Base-by-base conservation (phyloP, 176 grass and related monocot genomes). In the Triticum monococcum region DNA sequence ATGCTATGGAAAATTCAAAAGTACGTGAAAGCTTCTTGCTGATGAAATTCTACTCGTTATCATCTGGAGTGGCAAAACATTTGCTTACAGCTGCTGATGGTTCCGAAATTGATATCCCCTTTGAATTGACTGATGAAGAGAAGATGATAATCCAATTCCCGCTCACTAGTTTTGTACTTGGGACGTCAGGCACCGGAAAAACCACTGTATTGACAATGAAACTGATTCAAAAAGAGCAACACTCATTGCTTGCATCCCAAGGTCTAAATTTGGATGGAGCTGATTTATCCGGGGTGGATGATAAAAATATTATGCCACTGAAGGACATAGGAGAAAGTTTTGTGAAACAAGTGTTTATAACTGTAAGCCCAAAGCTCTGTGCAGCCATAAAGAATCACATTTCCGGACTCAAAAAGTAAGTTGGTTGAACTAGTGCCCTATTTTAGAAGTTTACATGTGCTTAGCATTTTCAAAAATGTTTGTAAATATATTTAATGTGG, bases 11-110 rank as follows among this genome's bases (percentile, higher is more conserved):
- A 54, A 87, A 95, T 64, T 91, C 92, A 24, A 91, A 91, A 93
- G 95, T 97, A 68, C 91, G 64, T 8, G 92, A 97, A 57, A 97
- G 95, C 66, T 88, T 95, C 64, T 76, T 97, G 48, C 79, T 97
- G 31, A 93, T 97, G 95, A 97, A 92, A 41, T 97, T 97, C 81
- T 97, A 95, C 81, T 90, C 92, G 8, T 50, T 97, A 81, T 97
- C 95, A 46, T 90, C 92, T 28, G 91, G 92, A 36, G 64, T 95
- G 56, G 85, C 78, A 78, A 91, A 88, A 38, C 90, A 97, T 86
- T 91, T 95, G 84, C 87, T 97, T 9, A 95, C 86, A 68, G 92
- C 92, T 68, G 77, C 50, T 37, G 95, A 95, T 93, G 95, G 95
- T 14, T 89, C 78, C 30, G 91, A 95, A 81, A 40, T 97, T 1